A percentile compares a stretch with the other conserved stretches of the same genome.
Evolutionary conservation across 164 flowering plant genomes (phyloP).

Genomic region (Aristolochia californica): DNA sequence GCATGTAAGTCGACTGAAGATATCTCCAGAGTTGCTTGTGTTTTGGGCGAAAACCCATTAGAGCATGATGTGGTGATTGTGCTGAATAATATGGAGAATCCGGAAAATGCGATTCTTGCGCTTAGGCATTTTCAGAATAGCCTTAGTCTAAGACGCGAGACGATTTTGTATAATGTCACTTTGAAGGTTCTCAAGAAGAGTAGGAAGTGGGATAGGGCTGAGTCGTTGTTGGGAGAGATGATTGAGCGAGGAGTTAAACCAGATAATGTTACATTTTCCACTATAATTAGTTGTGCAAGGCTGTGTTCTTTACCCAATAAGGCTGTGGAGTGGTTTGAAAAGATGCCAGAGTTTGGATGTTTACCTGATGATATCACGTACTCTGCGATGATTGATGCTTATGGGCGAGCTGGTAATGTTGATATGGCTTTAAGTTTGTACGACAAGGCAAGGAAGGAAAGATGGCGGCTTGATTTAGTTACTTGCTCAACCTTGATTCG

Average conservation of each 20-base stretch:
- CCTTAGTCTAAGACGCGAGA: conserved; percentile 25
- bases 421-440: conserved; percentile 75
- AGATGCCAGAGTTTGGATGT: conserved; percentile 53
- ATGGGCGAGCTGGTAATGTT: conserved; percentile 67
- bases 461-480: conserved; percentile 63
- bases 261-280: conserved; percentile 76
- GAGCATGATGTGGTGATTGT: conserved; percentile 69
- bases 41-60: conserved; percentile 31
- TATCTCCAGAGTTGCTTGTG: conserved; percentile 25
- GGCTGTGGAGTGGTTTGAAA: conserved; percentile 90
- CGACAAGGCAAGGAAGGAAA: conserved; percentile 69
- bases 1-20: conserved; percentile 36
- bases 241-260: conserved; percentile 53
- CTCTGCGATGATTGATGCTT: conserved; percentile 81
- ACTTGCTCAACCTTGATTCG: conserved; percentile 69
- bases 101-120: conserved; percentile 39
- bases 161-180: conserved; percentile 63
- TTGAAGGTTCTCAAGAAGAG: conserved; percentile 62
- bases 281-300: conserved; percentile 78
- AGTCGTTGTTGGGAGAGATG: conserved; percentile 67
- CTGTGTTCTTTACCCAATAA: conserved; percentile 41
- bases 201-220: conserved; percentile 44
- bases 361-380: conserved; percentile 65
- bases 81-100: conserved; percentile 57
- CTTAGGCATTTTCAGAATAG: conserved; percentile 38